Evolutionary conservation across 306 rosid species (phyloP), one percentile per base, ranked within the genome.

Genomic region (Cicer chorassanicum): DNA sequence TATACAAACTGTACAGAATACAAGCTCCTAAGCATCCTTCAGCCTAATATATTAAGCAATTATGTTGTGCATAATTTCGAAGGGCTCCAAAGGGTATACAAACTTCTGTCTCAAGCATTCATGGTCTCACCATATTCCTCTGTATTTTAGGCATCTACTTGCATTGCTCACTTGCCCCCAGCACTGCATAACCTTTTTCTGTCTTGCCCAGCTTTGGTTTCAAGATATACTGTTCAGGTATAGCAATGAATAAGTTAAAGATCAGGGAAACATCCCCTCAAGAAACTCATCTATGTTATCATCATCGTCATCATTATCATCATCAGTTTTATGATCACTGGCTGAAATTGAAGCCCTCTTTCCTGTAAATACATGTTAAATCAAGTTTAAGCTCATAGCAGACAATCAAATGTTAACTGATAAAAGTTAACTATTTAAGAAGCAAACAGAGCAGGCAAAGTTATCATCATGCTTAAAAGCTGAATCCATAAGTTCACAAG

Each of bases 181-280:
- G 41, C 68, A 75, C 51, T 13, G 14, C 51, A 39, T 13, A 50
- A 24, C 15, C 36, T 55, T 36, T 50, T 18, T 44, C 12, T 13
- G 21, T 54, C 57, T 42, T 43, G 16, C 46, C 41, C 49, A 60
- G 15, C 68, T 68, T 78, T 15, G 74, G 45, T 2, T 8, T 24
- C 18, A 14, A 40, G 82, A 68, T 12, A 53, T 54, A 59, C 48
- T 54, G 53, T 44, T 64, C 40, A 68, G 72, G 55, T 39, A 50
- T 8, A 39, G 11, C 41, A 38, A 61, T 60, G 49, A 65, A 65
- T 75, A 70, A 38, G 60, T 40, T 40, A 10, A 21, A 15, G 64
- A 49, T 88, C 86, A 93, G 53, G 89, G 98, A 83, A 93, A 93
- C 97, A 93, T 89, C 69, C 91, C 98, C 88, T 88, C 88, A 9